Conservation (phyloP, 2,329 filamentous ascomycete species). For the Hymenoscyphus albidus region DNA sequence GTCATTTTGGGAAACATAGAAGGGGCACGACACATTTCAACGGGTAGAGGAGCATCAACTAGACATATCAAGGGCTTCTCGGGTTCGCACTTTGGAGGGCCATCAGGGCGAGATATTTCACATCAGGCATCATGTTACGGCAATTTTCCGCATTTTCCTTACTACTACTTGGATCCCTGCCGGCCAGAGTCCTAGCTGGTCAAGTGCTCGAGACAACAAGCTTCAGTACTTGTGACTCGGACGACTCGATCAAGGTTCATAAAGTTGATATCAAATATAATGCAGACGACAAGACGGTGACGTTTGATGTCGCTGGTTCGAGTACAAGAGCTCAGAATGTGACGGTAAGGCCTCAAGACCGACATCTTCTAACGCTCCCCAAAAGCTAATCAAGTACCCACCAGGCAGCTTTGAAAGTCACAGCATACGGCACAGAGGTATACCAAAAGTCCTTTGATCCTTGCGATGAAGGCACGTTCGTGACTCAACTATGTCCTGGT, state of each 20-base stretch:
- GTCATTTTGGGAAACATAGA: not conserved
- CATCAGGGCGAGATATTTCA: conserved; percentile 13
- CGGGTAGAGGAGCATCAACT: conserved; percentile 1
- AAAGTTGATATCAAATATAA: conserved; percentile 77
- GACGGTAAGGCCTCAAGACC: conserved; percentile 19
- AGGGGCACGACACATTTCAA: conserved; percentile 2
- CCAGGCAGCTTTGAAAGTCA: conserved; percentile 56
- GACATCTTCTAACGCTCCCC: not conserved
- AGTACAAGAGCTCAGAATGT: conserved; percentile 68
- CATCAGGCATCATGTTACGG: conserved; percentile 30
- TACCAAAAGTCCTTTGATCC: conserved; percentile 82
- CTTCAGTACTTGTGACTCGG: conserved; percentile 67
- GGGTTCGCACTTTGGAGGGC: conserved; percentile 6
- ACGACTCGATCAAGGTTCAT: conserved; percentile 63
- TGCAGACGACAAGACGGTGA: conserved; percentile 65
- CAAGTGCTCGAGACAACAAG: conserved; percentile 77
- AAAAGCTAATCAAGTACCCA: conserved; percentile 6
- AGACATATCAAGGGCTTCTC: conserved; percentile 11
- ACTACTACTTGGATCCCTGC: conserved; percentile 29
- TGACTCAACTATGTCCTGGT: conserved; percentile 79
- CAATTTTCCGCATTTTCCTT: conserved; percentile 30
- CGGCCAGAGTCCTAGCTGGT: conserved; percentile 50
- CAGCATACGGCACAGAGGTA: conserved; percentile 77
- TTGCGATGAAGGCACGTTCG: conserved; percentile 63
- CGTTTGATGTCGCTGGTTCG: conserved; percentile 77